Base-by-base conservation (phyloP, 768 basidiomycete species). In the Mycena venus region DNA sequence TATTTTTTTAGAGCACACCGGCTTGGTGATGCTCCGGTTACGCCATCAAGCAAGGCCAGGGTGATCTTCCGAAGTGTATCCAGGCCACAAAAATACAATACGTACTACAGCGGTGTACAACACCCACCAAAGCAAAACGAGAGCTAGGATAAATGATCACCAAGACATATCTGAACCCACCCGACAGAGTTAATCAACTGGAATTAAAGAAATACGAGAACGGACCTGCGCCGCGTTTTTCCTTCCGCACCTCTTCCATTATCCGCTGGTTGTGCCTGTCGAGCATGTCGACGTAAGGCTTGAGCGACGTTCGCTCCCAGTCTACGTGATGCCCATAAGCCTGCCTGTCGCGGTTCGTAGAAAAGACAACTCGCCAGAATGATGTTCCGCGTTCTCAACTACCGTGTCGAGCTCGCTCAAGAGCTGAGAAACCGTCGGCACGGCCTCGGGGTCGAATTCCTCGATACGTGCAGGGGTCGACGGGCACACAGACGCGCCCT, bases 401-500 rank as follows among this genome's bases (percentile, higher is more conserved):
- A 76, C 78, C 9, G 80, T 80, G 77, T 97, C 93, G 59, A 99
- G 85, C 82, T 99, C 96, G 49, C 85, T 83, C 27, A 99, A 82
- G n/a, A 99, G 87, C 80, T 95, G 92, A 5, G 88, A 88, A 9
- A 98, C 93, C 0, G 96, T 99, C 0, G 98, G 98, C 6, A 99
- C 98, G 1, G 78, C 81, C 65, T 89, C 91, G 0, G 97, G 98
- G 80, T 98, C 91, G 79, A 99, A 99, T 2, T 89, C 86, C 67
- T 96, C 91, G 34, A 99, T 90, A 36, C 84, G 81, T 38, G 84
- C 84, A n/a, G 4, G 96, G 94, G 79, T 98, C 94, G 21, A 99
- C 88, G 1, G 98, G 98, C 3, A 99, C 95, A 81, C 98, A 99
- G 11, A 99, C 91, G 34, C 96, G 91, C 1, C 98, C 98, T 2